Evolutionary conservation across 177 flowering plant genomes (phyloP).

Genomic region (Vitis hybrid): DNA sequence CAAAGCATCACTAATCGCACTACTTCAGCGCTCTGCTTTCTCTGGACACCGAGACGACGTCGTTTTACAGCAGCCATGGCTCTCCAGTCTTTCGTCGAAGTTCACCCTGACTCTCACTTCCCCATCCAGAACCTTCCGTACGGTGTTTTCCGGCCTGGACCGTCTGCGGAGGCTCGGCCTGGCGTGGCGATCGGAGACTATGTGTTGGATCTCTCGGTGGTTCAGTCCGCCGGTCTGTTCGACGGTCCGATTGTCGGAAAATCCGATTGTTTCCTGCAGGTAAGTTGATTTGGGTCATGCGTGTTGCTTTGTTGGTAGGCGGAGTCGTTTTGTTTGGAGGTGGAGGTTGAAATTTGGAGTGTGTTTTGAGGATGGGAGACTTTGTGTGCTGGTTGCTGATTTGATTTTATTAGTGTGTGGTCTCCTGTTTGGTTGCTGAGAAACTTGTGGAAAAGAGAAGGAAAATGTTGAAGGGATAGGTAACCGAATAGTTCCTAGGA

Average conservation of each 20-base stretch:
- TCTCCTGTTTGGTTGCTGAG: not conserved
- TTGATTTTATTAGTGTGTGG: not conserved
- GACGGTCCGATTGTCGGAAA: slow-evolving; percentile 59
- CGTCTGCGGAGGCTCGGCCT: slow-evolving; percentile 51
- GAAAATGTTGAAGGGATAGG: no score
- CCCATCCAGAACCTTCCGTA: slow-evolving; percentile 95
- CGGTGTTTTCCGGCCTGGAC: slow-evolving; percentile 67
- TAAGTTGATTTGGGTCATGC: slow-evolving; percentile 9
- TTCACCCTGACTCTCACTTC: slow-evolving; percentile 77
- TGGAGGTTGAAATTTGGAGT: not conserved
- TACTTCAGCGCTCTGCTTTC: not conserved
- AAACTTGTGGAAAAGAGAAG: not conserved
- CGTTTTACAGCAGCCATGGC: slow-evolving; percentile 35
- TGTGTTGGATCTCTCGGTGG: slow-evolving; percentile 78
- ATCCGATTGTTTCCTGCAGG: slow-evolving; percentile 87
- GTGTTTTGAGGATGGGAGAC: not conserved
- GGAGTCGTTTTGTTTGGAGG: no score
- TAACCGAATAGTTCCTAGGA: no score
- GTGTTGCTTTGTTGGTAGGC: not conserved
- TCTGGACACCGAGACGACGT: slow-evolving; percentile 2
- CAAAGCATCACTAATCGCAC: not conserved
- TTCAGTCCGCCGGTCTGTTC: slow-evolving; percentile 75
- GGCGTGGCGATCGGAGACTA: slow-evolving; percentile 92
- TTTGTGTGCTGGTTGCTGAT: not conserved
- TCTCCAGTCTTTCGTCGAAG: slow-evolving; percentile 74